Conservation (phyloP, 2,329 filamentous ascomycete species). For the Alternaria ethzedia region DNA sequence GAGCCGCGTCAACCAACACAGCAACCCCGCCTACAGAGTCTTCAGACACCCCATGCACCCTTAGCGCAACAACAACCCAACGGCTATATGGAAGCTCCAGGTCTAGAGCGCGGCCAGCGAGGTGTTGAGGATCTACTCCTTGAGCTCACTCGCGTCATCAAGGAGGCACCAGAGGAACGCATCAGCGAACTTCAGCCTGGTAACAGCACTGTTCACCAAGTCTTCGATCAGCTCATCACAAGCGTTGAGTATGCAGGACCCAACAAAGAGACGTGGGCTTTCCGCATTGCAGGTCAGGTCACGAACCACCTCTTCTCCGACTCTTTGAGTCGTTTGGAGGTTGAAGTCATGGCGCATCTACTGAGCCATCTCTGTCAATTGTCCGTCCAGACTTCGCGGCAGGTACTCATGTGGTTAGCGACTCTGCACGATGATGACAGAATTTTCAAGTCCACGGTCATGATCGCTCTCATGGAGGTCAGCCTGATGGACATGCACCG, state of each 20-base stretch:
- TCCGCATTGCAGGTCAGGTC: constrained; percentile 62
- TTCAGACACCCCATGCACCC: constrained; percentile 42
- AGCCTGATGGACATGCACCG: constrained; percentile 66
- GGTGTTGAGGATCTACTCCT: constrained; percentile 62
- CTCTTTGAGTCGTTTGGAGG: constrained; percentile 61
- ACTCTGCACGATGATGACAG: constrained; percentile 62
- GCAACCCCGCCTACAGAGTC: constrained; percentile 50
- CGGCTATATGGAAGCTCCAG: constrained; percentile 61
- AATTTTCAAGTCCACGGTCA: constrained; percentile 67
- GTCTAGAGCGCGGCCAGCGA: constrained; percentile 49
- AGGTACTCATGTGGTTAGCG: constrained; percentile 59
- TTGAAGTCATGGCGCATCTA: constrained; percentile 68
- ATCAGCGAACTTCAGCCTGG: constrained; percentile 62
- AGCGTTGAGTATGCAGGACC: constrained; percentile 59
- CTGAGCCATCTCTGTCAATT: constrained; percentile 67
- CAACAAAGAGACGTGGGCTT: constrained; percentile 63
- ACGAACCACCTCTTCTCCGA: constrained; percentile 64
- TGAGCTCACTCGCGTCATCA: constrained; percentile 63
- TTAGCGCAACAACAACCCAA: constrained; percentile 60
- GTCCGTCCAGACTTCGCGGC: constrained; percentile 63
- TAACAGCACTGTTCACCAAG: constrained; percentile 61
- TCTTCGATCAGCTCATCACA: constrained; percentile 64
- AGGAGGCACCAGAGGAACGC: constrained; percentile 63
- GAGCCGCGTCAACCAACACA: constrained; percentile 65
- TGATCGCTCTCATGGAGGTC: constrained; percentile 65